Evolutionary conservation across 2,329 filamentous ascomycete species (phyloP).

Genomic region (Diatrype stigma): DNA sequence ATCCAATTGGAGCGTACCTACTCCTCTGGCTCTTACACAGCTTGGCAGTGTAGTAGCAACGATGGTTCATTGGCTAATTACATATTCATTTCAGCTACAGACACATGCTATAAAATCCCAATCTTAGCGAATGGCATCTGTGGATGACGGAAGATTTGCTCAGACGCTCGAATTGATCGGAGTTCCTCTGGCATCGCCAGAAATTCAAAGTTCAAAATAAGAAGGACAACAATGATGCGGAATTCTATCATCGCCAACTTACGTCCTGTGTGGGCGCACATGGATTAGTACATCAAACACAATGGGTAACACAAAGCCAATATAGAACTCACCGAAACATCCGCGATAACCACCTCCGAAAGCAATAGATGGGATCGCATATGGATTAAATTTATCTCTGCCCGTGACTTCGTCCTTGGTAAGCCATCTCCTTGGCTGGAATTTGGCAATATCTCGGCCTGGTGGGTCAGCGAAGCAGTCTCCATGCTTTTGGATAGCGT

Average conservation of each 20-base stretch:
- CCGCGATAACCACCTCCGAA: slow-evolving; percentile 34
- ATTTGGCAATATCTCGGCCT: slow-evolving; percentile 20
- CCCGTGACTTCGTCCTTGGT: slow-evolving; percentile 18
- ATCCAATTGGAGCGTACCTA: no score
- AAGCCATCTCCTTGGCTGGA: slow-evolving; percentile 39
- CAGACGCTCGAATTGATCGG: slow-evolving; percentile 2
- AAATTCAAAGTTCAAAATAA: slow-evolving; percentile 13
- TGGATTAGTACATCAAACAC: neutral
- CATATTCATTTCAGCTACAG: neutral
- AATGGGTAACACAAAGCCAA: neutral
- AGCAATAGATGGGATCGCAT: slow-evolving; percentile 28
- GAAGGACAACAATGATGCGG: slow-evolving; percentile 8
- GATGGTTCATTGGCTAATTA: neutral
- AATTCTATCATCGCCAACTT: slow-evolving; percentile 13
- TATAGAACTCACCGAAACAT: slow-evolving; percentile 27
- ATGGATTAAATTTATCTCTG: slow-evolving; percentile 27
- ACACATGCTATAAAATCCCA: neutral
- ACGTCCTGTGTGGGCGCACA: slow-evolving; percentile 4
- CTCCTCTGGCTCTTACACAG: neutral
- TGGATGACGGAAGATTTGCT: slow-evolving; percentile 10
- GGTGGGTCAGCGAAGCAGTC: slow-evolving; percentile 17
- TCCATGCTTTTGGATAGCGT: slow-evolving; percentile 23
- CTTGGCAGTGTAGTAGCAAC: neutral
- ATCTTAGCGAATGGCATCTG: slow-evolving; percentile 7
- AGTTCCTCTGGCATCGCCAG: slow-evolving; percentile 7